Conservation (phyloP, 2,329 filamentous ascomycete genomes). For the Leptodontidium sp. region DNA sequence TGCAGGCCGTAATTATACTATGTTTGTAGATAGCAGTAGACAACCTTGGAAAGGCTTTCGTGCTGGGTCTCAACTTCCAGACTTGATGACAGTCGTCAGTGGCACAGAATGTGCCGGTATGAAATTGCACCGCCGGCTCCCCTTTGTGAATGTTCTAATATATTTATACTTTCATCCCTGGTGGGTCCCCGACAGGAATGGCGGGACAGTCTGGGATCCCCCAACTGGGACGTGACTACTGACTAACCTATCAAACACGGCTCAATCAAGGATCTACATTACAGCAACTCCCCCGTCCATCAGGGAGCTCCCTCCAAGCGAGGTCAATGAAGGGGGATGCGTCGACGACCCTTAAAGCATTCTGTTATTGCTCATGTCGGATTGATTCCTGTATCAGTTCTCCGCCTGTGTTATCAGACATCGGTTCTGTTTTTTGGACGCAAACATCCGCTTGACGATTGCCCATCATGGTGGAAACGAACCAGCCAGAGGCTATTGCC, state of each 20-base stretch:
- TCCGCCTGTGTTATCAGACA: neutral
- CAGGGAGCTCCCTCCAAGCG: neutral
- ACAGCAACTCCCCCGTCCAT: neutral
- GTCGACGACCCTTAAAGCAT: neutral
- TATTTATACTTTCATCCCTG: neutral
- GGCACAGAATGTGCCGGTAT: no score
- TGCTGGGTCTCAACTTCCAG: neutral
- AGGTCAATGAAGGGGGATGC: neutral
- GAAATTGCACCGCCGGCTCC: neutral
- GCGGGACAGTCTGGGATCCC: neutral
- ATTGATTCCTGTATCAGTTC: neutral
- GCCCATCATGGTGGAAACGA: slow-evolving; percentile 21
- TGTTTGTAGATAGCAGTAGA: no score
- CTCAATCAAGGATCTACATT: neutral
- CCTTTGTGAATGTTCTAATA: neutral
- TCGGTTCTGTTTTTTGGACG: neutral
- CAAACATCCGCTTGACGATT: neutral
- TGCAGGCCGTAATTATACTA: neutral
- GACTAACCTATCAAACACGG: neutral
- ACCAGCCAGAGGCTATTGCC: slow-evolving; percentile 17
- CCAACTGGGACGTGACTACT: neutral
- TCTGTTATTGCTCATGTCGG: neutral
- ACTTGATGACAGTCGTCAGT: neutral
- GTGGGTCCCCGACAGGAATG: neutral
- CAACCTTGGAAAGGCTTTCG: no score